Conservation (phyloP, 2,329 filamentous ascomycete genomes). For the Zymoseptoria crescenta region DNA sequence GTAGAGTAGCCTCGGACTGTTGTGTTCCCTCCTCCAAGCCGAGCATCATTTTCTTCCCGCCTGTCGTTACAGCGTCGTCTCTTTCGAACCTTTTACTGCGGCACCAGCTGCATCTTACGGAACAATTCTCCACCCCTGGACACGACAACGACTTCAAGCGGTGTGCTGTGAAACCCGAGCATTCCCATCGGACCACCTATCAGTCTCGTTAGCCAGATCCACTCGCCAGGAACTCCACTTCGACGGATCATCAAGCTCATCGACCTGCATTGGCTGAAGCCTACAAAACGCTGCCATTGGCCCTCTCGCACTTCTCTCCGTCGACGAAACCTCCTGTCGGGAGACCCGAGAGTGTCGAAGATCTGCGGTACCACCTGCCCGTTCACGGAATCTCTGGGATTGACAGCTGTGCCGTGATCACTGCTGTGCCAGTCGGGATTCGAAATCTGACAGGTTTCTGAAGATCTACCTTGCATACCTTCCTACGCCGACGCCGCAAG, state of each 20-base stretch:
- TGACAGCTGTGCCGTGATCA: neutral
- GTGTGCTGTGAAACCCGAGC: neutral
- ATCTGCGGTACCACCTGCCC: neutral
- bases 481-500: neutral
- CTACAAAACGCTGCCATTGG: neutral
- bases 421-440: neutral
- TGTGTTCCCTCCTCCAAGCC: neutral
- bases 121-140: neutral
- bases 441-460: neutral
- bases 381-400: neutral
- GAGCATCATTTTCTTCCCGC: neutral
- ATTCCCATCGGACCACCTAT: neutral
- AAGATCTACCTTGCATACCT: neutral
- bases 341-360: neutral
- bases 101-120: too few species aligned
- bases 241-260: neutral
- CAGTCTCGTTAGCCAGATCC: neutral
- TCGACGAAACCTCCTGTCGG: neutral
- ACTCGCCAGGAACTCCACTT: neutral
- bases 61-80: neutral
- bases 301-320: neutral
- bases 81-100: neutral
- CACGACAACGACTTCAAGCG: neutral
- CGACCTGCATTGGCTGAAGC: neutral
- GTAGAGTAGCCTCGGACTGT: neutral